Conservation (phyloP, 2,329 filamentous ascomycete species). For the Claviceps purpurea region DNA sequence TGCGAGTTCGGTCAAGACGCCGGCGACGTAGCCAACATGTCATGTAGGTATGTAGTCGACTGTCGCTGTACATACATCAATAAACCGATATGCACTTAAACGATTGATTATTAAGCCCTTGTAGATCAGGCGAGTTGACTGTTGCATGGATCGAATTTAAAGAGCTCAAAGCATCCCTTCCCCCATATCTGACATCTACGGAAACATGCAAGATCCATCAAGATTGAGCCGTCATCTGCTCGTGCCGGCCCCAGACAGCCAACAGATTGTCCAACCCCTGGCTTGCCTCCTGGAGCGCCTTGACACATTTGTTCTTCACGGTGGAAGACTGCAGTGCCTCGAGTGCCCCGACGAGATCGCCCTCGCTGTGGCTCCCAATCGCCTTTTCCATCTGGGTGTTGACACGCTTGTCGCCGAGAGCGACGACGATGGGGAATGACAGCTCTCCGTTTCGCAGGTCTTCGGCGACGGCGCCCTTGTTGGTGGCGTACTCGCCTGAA, state of each 20-base stretch:
- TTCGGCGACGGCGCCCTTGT: slow-evolving; percentile 8
- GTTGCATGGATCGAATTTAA: too few relatives aligned
- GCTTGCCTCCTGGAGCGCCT: slow-evolving; percentile 7
- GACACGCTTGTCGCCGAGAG: slow-evolving; percentile 4
- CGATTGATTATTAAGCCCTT: too few relatives aligned
- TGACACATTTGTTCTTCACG: slow-evolving; percentile 5
- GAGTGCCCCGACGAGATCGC: slow-evolving; percentile 5
- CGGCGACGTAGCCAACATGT: too few relatives aligned
- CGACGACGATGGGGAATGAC: slow-evolving; percentile 8
- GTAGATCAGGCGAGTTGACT: too few relatives aligned
- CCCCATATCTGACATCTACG: too few relatives aligned
- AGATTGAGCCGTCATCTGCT: slow-evolving; percentile 2
- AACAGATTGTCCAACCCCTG: slow-evolving; percentile 6
- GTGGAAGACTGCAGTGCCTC: slow-evolving; percentile 3
- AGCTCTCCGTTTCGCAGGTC: slow-evolving; percentile 9
- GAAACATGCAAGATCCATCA: too few relatives aligned
- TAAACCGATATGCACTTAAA: too few relatives aligned
- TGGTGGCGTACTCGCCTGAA: slow-evolving; percentile 7
- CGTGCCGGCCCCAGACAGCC: slow-evolving; percentile 7
- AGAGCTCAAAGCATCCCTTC: too few relatives aligned
- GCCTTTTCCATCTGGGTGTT: slow-evolving; percentile 1
- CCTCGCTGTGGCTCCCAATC: slow-evolving; percentile 1
- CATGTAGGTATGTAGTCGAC: too few relatives aligned
- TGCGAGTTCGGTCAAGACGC: too few relatives aligned
- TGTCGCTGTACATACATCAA: too few relatives aligned